Evolutionary conservation across 2,329 filamentous ascomycete species (phyloP).

Genomic region (Phaeosphaeria sp.): DNA sequence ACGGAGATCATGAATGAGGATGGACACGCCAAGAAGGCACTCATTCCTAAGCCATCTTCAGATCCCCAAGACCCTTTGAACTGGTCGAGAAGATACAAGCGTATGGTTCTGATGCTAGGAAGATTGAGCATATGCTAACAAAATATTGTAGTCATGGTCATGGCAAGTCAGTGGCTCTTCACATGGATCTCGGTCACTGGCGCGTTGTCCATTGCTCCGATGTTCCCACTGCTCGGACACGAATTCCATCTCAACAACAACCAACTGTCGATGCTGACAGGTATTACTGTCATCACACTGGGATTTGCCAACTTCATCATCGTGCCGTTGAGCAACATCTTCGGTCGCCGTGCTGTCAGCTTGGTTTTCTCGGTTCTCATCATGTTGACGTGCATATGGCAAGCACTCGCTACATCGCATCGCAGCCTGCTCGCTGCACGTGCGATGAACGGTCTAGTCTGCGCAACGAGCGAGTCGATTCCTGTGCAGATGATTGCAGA

Average conservation of each 20-base stretch:
- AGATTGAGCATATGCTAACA: neutral
- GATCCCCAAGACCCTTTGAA: slow-evolving; percentile 47
- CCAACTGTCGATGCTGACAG: slow-evolving; percentile 51
- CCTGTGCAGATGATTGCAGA: slow-evolving; percentile 54
- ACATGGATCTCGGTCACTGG: slow-evolving; percentile 53
- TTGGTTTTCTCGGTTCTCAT: slow-evolving; percentile 51
- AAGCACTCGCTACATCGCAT: slow-evolving; percentile 52
- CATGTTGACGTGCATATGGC: slow-evolving; percentile 52
- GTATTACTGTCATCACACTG: slow-evolving; percentile 53
- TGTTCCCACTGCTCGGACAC: slow-evolving; percentile 51
- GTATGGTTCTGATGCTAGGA: slow-evolving; percentile 17
- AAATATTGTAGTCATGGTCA: slow-evolving; percentile 35
- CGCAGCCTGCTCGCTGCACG: slow-evolving; percentile 52
- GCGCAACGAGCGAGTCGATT: slow-evolving; percentile 53
- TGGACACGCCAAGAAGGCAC: slow-evolving; percentile 26
- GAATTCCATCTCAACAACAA: slow-evolving; percentile 51
- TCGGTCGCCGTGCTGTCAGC: slow-evolving; percentile 50
- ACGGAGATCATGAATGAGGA: slow-evolving; percentile 37
- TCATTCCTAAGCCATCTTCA: slow-evolving; percentile 39
- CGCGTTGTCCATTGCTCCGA: slow-evolving; percentile 52
- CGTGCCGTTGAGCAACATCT: slow-evolving; percentile 54
- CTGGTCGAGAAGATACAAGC: slow-evolving; percentile 45
- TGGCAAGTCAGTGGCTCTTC: slow-evolving; percentile 49
- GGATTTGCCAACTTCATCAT: slow-evolving; percentile 55
- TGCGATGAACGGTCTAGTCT: slow-evolving; percentile 52